Conservation (phyloP, 1,284 basidiomycete genomes). For the Ceraceosorus bombacis region DNA sequence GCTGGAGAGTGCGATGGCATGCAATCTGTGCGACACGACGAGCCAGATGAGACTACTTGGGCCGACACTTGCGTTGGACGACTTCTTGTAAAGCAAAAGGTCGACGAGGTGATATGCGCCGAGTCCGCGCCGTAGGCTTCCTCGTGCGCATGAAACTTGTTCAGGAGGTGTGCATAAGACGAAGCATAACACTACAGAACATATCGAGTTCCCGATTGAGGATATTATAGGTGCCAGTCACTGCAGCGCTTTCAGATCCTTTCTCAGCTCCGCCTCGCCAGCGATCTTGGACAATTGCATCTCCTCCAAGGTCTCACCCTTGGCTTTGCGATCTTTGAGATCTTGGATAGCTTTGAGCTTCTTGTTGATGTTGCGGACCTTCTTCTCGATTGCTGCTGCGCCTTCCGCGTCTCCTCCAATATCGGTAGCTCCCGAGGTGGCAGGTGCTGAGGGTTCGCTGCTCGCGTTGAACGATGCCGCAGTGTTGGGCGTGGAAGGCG, state of each 20-base stretch:
- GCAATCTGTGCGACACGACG: no score
- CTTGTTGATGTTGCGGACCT: conserved; percentile 74
- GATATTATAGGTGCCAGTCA: conserved; percentile 2
- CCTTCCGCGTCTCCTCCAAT: conserved; percentile 26
- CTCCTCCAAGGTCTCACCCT: conserved; percentile 80
- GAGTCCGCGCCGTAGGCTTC: no score
- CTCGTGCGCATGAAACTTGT: no score
- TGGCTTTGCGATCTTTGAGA: conserved; percentile 76
- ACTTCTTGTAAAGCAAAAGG: no score
- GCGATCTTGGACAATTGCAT: conserved; percentile 95
- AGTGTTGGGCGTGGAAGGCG: conserved; percentile 4
- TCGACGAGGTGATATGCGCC: no score
- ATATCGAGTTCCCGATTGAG: no score
- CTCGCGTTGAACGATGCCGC: conserved; percentile 3
- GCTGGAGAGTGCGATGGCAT: no score
- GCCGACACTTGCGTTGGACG: no score
- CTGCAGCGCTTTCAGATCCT: conserved; percentile 61
- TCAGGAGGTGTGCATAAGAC: no score
- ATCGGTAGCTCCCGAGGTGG: conserved; percentile 26
- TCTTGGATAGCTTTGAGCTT: conserved; percentile 92
- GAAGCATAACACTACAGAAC: no score
- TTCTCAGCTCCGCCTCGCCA: conserved; percentile 70
- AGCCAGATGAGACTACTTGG: no score
- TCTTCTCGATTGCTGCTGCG: conserved; percentile 46
- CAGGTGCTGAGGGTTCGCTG: background rate